phyloP scores from a whole-genome alignment of 495 filamentous ascomycete species.

The Aspergillus sclerotiicarbonarius region DNA sequence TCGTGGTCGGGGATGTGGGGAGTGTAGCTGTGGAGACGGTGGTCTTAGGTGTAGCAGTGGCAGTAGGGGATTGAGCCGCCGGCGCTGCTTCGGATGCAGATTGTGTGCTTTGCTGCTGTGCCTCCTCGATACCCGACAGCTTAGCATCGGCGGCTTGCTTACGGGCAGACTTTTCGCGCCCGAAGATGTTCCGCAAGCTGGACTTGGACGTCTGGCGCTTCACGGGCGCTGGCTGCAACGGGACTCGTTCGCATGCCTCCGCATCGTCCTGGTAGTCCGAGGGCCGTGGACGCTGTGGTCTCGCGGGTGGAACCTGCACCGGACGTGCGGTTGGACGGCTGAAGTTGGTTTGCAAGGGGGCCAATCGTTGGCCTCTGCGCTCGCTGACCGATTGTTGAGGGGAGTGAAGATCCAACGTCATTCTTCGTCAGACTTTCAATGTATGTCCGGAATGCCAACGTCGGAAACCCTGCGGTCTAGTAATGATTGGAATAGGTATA shows the following conservation, averaged over 20 bases:
- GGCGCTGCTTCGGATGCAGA: constrained; percentile 16
- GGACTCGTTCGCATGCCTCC: constrained; percentile 31
- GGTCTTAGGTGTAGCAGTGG: constrained; percentile 29
- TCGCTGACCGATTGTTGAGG: constrained; percentile 34
- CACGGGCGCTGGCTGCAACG: constrained; percentile 30
- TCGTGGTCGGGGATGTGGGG: constrained; percentile 28
- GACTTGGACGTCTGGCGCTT: constrained; percentile 43
- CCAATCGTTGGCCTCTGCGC: constrained; percentile 37
- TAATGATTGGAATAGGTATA: neutral
- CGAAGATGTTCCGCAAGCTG: constrained; percentile 40
- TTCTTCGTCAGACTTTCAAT: constrained; percentile 7
- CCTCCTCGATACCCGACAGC: constrained; percentile 38
- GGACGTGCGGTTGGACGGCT: constrained; percentile 30
- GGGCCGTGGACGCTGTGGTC: constrained; percentile 40
- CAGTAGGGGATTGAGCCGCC: constrained; percentile 26
- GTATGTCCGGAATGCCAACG: neutral
- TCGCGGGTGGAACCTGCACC: constrained; percentile 16
- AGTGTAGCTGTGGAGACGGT: constrained; percentile 25
- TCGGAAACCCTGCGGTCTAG: neutral
- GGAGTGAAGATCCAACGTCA: constrained; percentile 21
- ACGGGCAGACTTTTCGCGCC: constrained; percentile 34
- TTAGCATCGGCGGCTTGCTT: constrained; percentile 27
- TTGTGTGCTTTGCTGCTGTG: constrained; percentile 12
- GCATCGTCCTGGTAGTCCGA: constrained; percentile 32
- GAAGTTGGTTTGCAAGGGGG: constrained; percentile 43